A percentile compares a stretch with the other conserved stretches of the same genome.
These are phyloP conservation scores for Cercis canadensis DNA, from an alignment of 306 rosid genomes.

Conservation along the genomic window DNA sequence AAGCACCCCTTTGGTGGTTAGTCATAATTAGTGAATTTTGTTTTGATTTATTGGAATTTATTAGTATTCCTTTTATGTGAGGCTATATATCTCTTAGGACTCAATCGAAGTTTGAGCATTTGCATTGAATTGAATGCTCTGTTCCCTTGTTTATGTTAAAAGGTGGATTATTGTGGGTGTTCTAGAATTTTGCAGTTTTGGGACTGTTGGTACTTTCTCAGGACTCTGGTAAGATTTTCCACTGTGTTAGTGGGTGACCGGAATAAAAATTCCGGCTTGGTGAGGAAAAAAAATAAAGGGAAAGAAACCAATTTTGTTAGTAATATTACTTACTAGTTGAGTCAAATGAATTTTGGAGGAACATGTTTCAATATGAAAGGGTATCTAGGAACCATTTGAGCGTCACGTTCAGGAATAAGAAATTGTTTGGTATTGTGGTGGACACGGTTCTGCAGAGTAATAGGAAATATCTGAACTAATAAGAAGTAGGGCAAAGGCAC, in stretches of 20 bases:
- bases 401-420: background rate
- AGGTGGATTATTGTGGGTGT: constrained; percentile 13
- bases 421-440: background rate
- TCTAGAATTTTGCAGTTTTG: background rate
- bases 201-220: background rate
- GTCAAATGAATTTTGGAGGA: background rate
- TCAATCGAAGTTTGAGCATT: too few relatives aligned
- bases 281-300: background rate
- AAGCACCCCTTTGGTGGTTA: constrained; percentile 58
- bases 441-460: background rate
- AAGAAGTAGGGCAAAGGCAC: too few relatives aligned
- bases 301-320: background rate
- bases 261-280: background rate
- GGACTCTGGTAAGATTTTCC: background rate
- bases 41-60: background rate
- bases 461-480: constrained; percentile 3
- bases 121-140: background rate
- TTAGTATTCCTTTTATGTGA: background rate
- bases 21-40: background rate
- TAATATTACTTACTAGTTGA: constrained; percentile 1
- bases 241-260: background rate
- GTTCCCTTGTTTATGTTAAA: background rate
- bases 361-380: background rate
- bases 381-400: background rate
- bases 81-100: background rate